Conservation (phyloP, 192 early-diverging fungal species). For the Entomortierella lignicola region DNA sequence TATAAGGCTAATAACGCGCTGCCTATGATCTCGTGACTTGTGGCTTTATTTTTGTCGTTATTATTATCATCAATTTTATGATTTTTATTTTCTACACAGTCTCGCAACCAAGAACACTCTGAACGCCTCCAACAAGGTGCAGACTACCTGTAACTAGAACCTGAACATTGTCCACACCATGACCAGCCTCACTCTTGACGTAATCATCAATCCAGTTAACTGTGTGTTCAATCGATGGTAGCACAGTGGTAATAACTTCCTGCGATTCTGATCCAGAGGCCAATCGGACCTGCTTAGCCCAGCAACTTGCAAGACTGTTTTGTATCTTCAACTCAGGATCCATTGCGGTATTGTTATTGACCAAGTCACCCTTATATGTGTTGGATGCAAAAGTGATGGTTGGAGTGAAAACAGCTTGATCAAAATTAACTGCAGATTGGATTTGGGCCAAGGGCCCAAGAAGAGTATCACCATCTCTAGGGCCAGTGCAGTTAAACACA, state of each 20-base stretch:
- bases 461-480: conserved; percentile 71
- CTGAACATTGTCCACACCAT: conserved; percentile 51
- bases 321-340: conserved; percentile 73
- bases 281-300: conserved; percentile 51
- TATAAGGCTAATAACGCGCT: too few relatives aligned
- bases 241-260: conserved; percentile 43
- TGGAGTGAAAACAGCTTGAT: conserved; percentile 84
- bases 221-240: conserved; percentile 74
- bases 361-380: conserved; percentile 66
- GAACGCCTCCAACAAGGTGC: conserved; percentile 88
- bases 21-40: too few relatives aligned
- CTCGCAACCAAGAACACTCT: conserved; percentile 76
- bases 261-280: conserved; percentile 8
- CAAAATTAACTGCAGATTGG: conserved; percentile 58
- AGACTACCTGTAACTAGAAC: conserved; percentile 94
- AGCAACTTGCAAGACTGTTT: conserved; percentile 67
- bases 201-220: conserved; percentile 63
- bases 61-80: too few relatives aligned
- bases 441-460: conserved; percentile 72
- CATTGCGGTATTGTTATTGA: conserved; percentile 73
- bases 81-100: too few relatives aligned
- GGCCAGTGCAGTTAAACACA: conserved; percentile 90
- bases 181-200: conserved; percentile 16
- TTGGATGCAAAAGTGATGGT: conserved; percentile 67
- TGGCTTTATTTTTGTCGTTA: too few relatives aligned